Conservation (phyloP, 2,329 filamentous ascomycete genomes). For the Pseudocercospora macadamiae region DNA sequence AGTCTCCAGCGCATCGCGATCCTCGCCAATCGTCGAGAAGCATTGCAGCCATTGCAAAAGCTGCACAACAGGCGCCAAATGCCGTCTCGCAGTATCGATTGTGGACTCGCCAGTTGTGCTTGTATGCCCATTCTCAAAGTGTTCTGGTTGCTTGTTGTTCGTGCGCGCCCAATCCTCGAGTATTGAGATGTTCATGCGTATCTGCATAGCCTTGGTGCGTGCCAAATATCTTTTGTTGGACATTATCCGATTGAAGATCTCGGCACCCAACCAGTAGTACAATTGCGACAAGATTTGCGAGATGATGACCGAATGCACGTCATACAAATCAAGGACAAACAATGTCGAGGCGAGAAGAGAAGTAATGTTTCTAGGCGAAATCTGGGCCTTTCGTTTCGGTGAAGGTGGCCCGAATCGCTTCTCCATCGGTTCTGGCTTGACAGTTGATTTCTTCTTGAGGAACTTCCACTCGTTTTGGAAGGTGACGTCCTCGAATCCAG, state of each 20-base stretch:
- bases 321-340: conserved; percentile 97
- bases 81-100: conserved; percentile 78
- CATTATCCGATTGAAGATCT: conserved; percentile 98
- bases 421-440: conserved; percentile 85
- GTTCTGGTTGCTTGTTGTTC: conserved; percentile 92
- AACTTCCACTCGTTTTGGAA: conserved; percentile 99
- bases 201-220: conserved; percentile 98
- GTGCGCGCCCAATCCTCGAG: conserved; percentile 93
- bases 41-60: conserved; percentile 96
- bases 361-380: conserved; percentile 91
- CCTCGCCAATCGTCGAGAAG: conserved; percentile 91
- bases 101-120: conserved; percentile 83
- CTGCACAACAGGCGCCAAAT: conserved; percentile 89
- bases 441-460: conserved; percentile 86
- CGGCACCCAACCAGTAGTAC: conserved; percentile 93
- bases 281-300: conserved; percentile 90
- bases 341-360: conserved; percentile 93
- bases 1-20: conserved; percentile 82
- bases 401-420: conserved; percentile 91
- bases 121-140: conserved; percentile 91
- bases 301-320: conserved; percentile 95
- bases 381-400: conserved; percentile 87
- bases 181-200: conserved; percentile 96
- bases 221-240: conserved; percentile 92
- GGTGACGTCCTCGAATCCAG: conserved; percentile 92